Conservation (phyloP, 805 yeast genomes). For the Yarrowia sp. region DNA sequence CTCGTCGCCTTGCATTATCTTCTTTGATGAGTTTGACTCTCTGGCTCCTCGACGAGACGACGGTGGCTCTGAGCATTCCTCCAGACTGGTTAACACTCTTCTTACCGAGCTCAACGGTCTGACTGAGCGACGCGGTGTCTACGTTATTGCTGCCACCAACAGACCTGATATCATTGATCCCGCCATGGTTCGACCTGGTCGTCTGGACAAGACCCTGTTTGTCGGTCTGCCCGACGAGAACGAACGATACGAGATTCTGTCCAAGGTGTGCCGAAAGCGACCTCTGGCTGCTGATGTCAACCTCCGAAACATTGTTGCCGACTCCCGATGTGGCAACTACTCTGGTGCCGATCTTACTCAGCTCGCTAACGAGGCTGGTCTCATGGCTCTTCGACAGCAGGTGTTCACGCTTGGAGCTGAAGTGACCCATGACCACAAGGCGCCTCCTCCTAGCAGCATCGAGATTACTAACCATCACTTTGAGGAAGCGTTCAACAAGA, state of each 20-base stretch:
- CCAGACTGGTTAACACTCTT: constrained; percentile 90
- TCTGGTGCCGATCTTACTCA: constrained; percentile 97
- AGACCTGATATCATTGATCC: constrained; percentile 98
- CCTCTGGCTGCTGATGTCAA: constrained; percentile 69
- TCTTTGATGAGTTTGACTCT: constrained; percentile 95
- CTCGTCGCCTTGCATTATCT: constrained; percentile 88
- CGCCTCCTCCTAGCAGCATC: constrained; percentile 40
- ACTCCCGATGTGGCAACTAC: constrained; percentile 80
- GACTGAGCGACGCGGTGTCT: constrained; percentile 87
- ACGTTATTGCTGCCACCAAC: constrained; percentile 94
- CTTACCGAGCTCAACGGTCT: constrained; percentile 94
- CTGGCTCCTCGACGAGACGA: constrained; percentile 92
- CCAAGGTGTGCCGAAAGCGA: constrained; percentile 70
- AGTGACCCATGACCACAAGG: constrained; percentile 36
- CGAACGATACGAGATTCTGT: constrained; percentile 79
- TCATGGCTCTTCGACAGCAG: constrained; percentile 65
- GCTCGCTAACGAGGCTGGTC: constrained; percentile 91
- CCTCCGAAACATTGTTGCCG: constrained; percentile 60
- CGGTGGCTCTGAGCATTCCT: constrained; percentile 80
- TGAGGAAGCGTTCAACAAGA: constrained; percentile 62
- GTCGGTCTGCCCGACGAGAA: constrained; percentile 80
- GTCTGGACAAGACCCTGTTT: constrained; percentile 87
- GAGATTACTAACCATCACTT: constrained; percentile 67
- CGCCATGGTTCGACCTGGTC: constrained; percentile 96
- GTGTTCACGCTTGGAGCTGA: constrained; percentile 49